Evolutionary conservation across 2,329 filamentous ascomycete genomes (phyloP).

Genomic region (Aspergillus tubingensis): DNA sequence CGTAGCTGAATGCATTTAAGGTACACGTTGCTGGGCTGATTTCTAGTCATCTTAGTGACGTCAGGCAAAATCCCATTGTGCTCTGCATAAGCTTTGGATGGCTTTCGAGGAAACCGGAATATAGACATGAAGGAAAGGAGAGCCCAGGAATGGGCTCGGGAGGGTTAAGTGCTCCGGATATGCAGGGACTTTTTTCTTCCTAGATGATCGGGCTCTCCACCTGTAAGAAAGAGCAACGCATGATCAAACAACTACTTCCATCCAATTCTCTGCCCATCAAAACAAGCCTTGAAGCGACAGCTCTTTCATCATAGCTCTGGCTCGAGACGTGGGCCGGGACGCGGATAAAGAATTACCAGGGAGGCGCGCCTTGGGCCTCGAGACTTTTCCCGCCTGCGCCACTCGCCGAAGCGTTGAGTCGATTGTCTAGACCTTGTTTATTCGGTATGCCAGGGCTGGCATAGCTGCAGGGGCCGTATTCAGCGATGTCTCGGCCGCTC

Average conservation of each 20-base stretch:
- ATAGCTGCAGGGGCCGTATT: neutral
- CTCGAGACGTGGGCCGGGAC: neutral
- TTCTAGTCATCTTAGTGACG: neutral
- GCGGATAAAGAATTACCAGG: constrained; percentile 5
- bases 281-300: too few relatives aligned
- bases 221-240: too few relatives aligned
- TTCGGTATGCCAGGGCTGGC: neutral
- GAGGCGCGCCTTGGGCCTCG: neutral
- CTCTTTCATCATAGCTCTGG: too few relatives aligned
- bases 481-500: neutral
- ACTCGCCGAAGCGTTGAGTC: neutral
- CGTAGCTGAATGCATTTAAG: neutral
- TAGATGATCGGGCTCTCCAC: too few relatives aligned
- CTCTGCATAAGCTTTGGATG: neutral
- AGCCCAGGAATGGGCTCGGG: neutral
- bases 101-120: neutral
- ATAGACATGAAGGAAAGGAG: neutral
- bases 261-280: too few relatives aligned
- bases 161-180: neutral
- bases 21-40: neutral
- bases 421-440: neutral
- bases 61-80: neutral
- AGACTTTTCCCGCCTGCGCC: constrained; percentile 4
- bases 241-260: too few relatives aligned
- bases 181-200: neutral